Base-by-base conservation (phyloP, 306 rosid species). In the Sicyos edulis region DNA sequence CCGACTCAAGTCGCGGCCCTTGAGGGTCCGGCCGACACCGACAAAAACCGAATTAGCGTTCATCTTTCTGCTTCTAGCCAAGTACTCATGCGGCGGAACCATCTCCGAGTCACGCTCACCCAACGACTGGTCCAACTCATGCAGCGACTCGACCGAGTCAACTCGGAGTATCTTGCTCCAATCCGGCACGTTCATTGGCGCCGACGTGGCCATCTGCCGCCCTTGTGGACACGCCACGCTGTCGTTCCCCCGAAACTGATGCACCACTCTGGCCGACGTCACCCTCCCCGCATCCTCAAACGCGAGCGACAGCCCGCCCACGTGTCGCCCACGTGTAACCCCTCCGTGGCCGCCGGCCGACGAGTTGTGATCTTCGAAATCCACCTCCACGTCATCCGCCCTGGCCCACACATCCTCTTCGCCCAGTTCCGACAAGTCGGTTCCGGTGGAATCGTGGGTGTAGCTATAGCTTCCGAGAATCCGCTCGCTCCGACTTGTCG, bases 101-200 rank as follows among this genome's bases (percentile, higher is more conserved):
- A 93, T 82, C 81, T 86, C 99, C 74, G 85, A 72, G 19, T 85
- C 92, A 42, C 74, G 75, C 2, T 85, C 91, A 11, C 81, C 86
- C 9, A 76, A 37, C 1, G 58, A 81, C 42, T 81, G 84, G 54
- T 83, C 81, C 32, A 73, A 65, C 72, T 75, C 88, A 69, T 80
- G 87, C 8, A 90, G 73, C 70, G 98, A 93, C 50, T 88, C 97
- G 1, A 81, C 90, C 73, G 92, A 91, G 70, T 83, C 95, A 0
- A 85, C 91, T 40, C 89, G 96, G 78, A 88, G 96, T 65, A 93
- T 93, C 95, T 91, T 91, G 83, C 99, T 89, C 99, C 99, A 93
- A 77, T 93, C 99, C 63, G 99, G 97, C 72, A 91, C 96, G 83
- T 91, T 93, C 83, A 93, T 78, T 0, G 99, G 99, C 37, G 89